These are phyloP conservation scores for Cryphonectria carpinicola DNA, from an alignment of 2,329 filamentous ascomycete genomes.

Conservation along the genomic window DNA sequence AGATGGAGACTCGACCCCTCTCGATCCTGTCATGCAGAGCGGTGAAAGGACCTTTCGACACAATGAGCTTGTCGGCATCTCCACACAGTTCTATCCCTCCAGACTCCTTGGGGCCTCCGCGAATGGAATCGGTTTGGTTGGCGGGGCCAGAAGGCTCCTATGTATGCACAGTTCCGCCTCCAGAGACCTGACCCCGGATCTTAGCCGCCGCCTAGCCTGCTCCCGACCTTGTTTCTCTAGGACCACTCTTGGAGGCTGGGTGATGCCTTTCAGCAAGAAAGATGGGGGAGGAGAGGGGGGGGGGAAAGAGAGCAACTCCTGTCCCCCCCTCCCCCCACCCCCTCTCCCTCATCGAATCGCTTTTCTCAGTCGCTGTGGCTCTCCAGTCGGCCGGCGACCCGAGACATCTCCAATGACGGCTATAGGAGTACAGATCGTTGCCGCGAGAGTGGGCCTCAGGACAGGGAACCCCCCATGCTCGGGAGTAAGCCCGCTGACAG, in stretches of 20 bases:
- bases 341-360: background rate
- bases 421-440: background rate
- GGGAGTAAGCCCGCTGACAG: conserved; percentile 26
- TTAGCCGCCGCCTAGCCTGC: background rate
- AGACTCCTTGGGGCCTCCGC: background rate
- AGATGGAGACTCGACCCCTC: background rate
- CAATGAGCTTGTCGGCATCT: background rate
- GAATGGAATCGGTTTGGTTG: background rate
- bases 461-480: conserved; percentile 15
- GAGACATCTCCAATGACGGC: background rate
- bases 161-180: background rate
- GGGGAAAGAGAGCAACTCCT: background rate
- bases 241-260: background rate
- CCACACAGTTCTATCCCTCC: background rate
- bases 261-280: background rate
- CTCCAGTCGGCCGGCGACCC: conserved; percentile 9
- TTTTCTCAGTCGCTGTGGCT: background rate
- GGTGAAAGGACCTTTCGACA: background rate
- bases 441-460: conserved; percentile 6
- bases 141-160: background rate
- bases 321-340: background rate
- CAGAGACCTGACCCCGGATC: background rate
- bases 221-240: background rate
- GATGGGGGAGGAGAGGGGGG: no score
- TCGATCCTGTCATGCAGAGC: background rate